A percentile compares a stretch with the other conserved stretches of the same genome.
Evolutionary conservation across 805 yeast species (phyloP).

Genomic region (Blastobotrys chiropterorum): DNA sequence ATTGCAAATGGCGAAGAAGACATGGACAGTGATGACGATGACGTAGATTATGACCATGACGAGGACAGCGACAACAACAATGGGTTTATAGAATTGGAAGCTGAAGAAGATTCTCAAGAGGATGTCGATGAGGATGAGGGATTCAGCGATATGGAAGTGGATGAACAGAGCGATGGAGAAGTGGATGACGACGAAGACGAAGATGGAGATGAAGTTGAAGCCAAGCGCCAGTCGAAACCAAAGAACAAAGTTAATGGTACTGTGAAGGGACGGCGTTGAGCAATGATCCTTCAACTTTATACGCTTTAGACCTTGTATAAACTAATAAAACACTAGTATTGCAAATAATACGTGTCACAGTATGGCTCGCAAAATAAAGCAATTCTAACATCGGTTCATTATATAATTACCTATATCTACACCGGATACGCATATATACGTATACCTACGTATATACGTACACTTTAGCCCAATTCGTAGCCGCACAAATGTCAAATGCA

Average conservation of each 20-base stretch:
- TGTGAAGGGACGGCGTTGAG: background rate
- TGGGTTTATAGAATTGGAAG: conserved; percentile 33
- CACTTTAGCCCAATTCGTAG: no score
- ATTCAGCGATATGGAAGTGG: conserved; percentile 24
- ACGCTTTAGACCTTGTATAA: background rate
- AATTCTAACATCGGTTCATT: no score
- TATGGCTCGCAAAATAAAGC: background rate
- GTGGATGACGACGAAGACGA: conserved; percentile 17
- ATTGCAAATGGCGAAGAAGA: conserved; percentile 44
- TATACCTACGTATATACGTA: no score
- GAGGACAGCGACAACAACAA: conserved; percentile 42
- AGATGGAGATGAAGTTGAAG: conserved; percentile 7
- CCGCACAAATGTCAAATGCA: no score
- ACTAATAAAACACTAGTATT: background rate
- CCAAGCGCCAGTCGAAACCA: background rate
- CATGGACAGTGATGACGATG: conserved; percentile 28
- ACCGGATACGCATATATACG: background rate
- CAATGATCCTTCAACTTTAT: background rate
- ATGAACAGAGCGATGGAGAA: conserved; percentile 29
- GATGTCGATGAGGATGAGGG: conserved; percentile 25
- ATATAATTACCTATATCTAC: background rate
- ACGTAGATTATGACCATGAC: conserved; percentile 15
- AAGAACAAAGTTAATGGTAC: background rate
- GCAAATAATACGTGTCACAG: background rate
- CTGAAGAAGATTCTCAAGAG: conserved; percentile 33